Percentiles rank a stretch among this genome's conserved stretches.
Evolutionary conservation across 352 stramenopile species (phyloP).

Genomic region (Plasmopara halstedii): DNA sequence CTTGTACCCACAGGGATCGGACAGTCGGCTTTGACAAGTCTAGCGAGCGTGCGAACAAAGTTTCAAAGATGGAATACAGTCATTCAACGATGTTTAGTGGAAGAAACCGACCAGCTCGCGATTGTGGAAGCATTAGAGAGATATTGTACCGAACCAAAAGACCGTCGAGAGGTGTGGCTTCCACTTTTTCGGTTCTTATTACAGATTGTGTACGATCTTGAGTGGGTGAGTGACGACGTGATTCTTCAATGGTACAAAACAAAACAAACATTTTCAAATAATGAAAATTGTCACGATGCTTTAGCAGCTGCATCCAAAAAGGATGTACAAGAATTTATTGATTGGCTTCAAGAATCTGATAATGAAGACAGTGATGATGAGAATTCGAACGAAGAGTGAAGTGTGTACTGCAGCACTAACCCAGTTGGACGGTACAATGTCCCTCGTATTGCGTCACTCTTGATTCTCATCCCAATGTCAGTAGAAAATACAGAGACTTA

Average conservation of each 20-base stretch:
- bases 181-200: conserved; percentile 90
- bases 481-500: too few relatives aligned
- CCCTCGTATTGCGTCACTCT: too few relatives aligned
- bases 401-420: too few relatives aligned
- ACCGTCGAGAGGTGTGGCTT: conserved; percentile 47
- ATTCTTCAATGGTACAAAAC: conserved; percentile 86
- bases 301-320: conserved; percentile 40
- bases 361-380: conserved; percentile 49
- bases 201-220: conserved; percentile 90
- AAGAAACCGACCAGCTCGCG: conserved; percentile 57
- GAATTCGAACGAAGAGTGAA: conserved; percentile 15
- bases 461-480: too few relatives aligned
- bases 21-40: conserved; percentile 51
- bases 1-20: conserved; percentile 41
- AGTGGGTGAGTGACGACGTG: conserved; percentile 89
- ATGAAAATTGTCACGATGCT: conserved; percentile 5
- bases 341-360: conserved; percentile 85
- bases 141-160: conserved; percentile 40
- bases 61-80: conserved; percentile 88
- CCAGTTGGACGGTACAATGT: too few relatives aligned
- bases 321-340: conserved; percentile 90
- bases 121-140: conserved; percentile 51
- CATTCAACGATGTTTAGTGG: conserved; percentile 86
- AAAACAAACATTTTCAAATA: conserved; percentile 3
- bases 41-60: conserved; percentile 74